phyloP scores from a whole-genome alignment of 352 stramenopile species.

The Pythium brachiatum region DNA sequence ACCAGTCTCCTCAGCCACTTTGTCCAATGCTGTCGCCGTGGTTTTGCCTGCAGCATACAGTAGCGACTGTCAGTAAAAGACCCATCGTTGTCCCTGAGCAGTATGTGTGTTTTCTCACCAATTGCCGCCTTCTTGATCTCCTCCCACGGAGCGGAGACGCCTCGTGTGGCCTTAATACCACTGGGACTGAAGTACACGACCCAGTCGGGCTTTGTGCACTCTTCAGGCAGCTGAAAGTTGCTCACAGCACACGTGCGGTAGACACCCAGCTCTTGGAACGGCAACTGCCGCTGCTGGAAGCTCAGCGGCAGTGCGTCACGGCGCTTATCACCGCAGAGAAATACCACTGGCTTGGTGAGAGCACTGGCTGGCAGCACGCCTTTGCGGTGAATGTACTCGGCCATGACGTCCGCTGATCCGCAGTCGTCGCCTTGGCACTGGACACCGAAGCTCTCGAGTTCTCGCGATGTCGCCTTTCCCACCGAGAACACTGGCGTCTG shows the following conservation, averaged over 20 bases:
- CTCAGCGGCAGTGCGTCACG: constrained; percentile 58
- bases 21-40: constrained; percentile 50
- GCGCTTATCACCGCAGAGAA: constrained; percentile 76
- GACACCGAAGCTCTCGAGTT: constrained; percentile 53
- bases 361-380: constrained; percentile 34
- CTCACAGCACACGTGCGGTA: constrained; percentile 56
- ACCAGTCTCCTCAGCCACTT: constrained; percentile 37
- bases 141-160: constrained; percentile 43
- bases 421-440: constrained; percentile 59
- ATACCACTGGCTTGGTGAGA: constrained; percentile 55
- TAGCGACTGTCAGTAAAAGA: not conserved
- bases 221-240: constrained; percentile 41
- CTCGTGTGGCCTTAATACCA: constrained; percentile 56
- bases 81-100: not conserved
- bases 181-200: constrained; percentile 84
- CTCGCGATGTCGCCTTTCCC: constrained; percentile 56
- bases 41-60: constrained; percentile 49
- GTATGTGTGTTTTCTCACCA: constrained; percentile 38
- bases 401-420: constrained; percentile 63
- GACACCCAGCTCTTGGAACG: constrained; percentile 61
- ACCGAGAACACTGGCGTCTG: constrained; percentile 56
- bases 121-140: constrained; percentile 73
- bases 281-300: constrained; percentile 43
- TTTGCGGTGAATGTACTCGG: constrained; percentile 40
- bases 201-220: constrained; percentile 48